Percentiles rank a stretch among this genome's conserved stretches.
Conservation (phyloP, 2,329 filamentous ascomycete genomes). For the Penicillium capsulatum region DNA sequence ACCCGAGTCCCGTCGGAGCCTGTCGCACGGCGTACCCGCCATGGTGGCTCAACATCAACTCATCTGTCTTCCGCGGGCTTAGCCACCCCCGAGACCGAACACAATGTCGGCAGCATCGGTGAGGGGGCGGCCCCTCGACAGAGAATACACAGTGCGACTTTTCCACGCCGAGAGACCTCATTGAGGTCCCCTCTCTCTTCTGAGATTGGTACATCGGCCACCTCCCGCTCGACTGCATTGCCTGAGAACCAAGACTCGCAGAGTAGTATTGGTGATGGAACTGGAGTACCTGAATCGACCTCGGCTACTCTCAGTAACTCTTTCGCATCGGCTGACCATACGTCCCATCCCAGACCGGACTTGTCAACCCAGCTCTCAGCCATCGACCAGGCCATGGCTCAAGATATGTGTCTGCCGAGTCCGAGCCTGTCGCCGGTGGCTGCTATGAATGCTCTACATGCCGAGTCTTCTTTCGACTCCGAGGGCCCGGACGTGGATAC, state of each 20-base stretch:
- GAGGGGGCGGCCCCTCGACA: conserved; percentile 26
- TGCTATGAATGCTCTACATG: conserved; percentile 59
- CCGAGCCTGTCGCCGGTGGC: conserved; percentile 88
- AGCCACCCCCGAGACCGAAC: conserved; percentile 41
- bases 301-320: conserved; percentile 23
- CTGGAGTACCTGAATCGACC: conserved; percentile 14
- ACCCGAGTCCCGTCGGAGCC: conserved; percentile 45
- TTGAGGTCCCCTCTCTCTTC: conserved; percentile 33
- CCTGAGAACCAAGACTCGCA: conserved; percentile 11
- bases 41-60: conserved; percentile 25
- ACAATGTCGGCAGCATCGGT: conserved; percentile 26
- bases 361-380: conserved; percentile 39
- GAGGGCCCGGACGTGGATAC: conserved; percentile 41
- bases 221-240: conserved; percentile 9
- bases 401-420: conserved; percentile 90
- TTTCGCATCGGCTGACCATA: conserved; percentile 20
- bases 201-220: conserved; percentile 25
- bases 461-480: conserved; percentile 42
- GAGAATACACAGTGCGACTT: conserved; percentile 31
- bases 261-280: conserved; percentile 8
- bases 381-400: conserved; percentile 67
- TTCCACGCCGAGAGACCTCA: conserved; percentile 32
- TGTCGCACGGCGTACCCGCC: conserved; percentile 46
- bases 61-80: conserved; percentile 33
- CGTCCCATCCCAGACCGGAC: conserved; percentile 21